Conservation (phyloP, 768 basidiomycete species). For the Cantharellus cinnabarinus region DNA sequence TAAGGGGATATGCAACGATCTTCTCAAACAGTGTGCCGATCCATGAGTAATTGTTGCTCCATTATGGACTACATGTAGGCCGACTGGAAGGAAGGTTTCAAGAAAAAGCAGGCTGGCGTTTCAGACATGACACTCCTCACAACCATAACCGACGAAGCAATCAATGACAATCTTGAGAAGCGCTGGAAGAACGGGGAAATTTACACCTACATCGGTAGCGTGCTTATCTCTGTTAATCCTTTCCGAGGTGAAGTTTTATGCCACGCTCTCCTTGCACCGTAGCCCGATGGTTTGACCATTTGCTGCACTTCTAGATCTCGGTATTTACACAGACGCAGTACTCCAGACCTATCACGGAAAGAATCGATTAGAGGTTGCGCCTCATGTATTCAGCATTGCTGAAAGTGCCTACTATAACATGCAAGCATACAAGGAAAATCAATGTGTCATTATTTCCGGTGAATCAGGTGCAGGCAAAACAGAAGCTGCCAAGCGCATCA, state of each 20-base stretch:
- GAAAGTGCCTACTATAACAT: slow-evolving; percentile 97
- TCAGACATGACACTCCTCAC: slow-evolving; percentile 96
- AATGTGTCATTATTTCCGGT: slow-evolving; percentile 98
- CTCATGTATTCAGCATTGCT: slow-evolving; percentile 94
- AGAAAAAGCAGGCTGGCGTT: slow-evolving; percentile 97
- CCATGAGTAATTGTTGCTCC: background rate
- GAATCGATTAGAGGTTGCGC: slow-evolving; percentile 93
- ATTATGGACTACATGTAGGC: slow-evolving; percentile 34
- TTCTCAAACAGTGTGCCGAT: background rate
- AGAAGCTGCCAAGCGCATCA: slow-evolving; percentile 96
- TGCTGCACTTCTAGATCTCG: slow-evolving; percentile 43
- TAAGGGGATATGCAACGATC: slow-evolving; percentile 14
- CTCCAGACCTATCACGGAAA: slow-evolving; percentile 79
- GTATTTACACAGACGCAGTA: slow-evolving; percentile 88
- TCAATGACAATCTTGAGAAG: slow-evolving; percentile 96
- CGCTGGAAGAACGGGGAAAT: slow-evolving; percentile 91
- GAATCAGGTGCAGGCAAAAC: slow-evolving; percentile 99
- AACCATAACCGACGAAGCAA: slow-evolving; percentile 89
- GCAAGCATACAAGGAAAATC: slow-evolving; percentile 98
- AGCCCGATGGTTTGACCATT: background rate
- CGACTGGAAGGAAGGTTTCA: slow-evolving; percentile 99
- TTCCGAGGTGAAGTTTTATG: slow-evolving; percentile 47
- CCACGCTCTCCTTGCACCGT: background rate
- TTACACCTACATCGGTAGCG: slow-evolving; percentile 97
- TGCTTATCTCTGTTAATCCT: slow-evolving; percentile 97